phyloP scores from a whole-genome alignment of 306 rosid species.

The Fagus sylvatica region DNA sequence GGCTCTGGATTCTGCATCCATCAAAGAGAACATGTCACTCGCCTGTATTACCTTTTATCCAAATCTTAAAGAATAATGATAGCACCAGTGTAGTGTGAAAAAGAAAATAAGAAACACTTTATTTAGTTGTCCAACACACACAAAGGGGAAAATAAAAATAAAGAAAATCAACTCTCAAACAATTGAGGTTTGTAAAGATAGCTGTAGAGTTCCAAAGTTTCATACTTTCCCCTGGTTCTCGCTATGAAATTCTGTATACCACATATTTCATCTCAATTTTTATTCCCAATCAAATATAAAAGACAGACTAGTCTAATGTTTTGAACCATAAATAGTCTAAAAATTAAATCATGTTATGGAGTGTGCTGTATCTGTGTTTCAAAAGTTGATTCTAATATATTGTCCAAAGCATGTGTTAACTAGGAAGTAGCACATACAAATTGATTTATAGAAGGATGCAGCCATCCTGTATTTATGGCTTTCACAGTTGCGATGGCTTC shows the following conservation, averaged over 20 bases:
- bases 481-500: conserved; percentile 98
- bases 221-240: background rate
- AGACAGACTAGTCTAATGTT: background rate
- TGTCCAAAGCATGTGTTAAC: conserved; percentile 13
- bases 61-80: background rate
- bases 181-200: background rate
- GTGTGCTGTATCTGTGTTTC: background rate
- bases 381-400: conserved; percentile 2
- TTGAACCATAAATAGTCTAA: background rate
- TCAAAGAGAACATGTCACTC: conserved; percentile 14
- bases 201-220: background rate
- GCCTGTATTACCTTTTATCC: background rate
- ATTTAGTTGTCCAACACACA: background rate
- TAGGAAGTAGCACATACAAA: conserved; percentile 59
- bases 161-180: background rate
- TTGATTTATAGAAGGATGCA: conserved; percentile 96
- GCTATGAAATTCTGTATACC: background rate
- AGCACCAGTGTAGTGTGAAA: conserved; percentile 6
- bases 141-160: background rate
- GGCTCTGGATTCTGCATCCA: conserved; percentile 89
- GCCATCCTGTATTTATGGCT: conserved; percentile 95
- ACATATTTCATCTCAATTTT: background rate
- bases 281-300: background rate
- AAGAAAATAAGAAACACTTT: conserved; percentile 6
- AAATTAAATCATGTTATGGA: background rate